phyloP scores from a whole-genome alignment of 2,329 filamentous ascomycete species.

The Xylariomycetidae sp. region DNA sequence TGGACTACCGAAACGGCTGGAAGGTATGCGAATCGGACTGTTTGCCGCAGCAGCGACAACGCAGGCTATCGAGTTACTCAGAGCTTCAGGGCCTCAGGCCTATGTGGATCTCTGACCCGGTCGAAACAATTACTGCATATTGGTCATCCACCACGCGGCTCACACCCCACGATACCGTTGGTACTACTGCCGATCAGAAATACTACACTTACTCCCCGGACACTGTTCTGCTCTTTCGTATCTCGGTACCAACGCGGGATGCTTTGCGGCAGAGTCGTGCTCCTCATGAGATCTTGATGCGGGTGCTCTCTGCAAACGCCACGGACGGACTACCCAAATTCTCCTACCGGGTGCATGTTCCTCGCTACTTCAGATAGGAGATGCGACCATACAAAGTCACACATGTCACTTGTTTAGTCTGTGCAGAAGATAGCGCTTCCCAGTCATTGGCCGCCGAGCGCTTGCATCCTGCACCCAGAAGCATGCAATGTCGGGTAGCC shows the following conservation, averaged over 20 bases:
- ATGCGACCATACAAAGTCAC: no score
- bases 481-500: conserved; percentile 13
- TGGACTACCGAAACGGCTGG: conserved; percentile 20
- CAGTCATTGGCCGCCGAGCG: conserved; percentile 4
- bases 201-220: conserved; percentile 19
- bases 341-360: no score
- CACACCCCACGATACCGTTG: conserved; percentile 25
- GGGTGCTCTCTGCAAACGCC: no score
- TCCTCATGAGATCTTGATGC: no score
- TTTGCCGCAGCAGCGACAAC: no score
- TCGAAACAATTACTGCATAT: conserved; percentile 24
- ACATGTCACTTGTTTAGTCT: no score
- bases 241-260: no score
- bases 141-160: conserved; percentile 16
- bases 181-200: conserved; percentile 20
- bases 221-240: no score
- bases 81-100: conserved; percentile 24
- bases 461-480: conserved; percentile 3
- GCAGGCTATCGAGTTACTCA: conserved; percentile 19
- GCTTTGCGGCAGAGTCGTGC: no score
- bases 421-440: conserved; percentile 7
- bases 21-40: conserved; percentile 18
- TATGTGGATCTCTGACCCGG: conserved; percentile 27
- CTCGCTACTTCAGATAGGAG: no score
- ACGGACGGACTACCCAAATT: no score